Evolutionary conservation across 768 basidiomycete genomes (phyloP).

Genomic region (Fomitopsis pulvina): DNA sequence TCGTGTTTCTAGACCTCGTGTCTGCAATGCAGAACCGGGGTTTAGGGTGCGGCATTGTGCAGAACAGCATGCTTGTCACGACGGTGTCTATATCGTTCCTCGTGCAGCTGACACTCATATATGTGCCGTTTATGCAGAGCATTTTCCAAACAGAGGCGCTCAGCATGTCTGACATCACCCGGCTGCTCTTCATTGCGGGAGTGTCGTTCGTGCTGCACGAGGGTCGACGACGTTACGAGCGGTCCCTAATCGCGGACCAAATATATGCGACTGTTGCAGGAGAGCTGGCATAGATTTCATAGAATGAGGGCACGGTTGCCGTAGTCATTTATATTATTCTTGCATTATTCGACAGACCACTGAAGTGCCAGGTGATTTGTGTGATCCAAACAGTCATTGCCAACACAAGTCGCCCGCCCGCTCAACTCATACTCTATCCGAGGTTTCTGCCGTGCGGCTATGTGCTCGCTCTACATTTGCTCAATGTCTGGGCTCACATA

Average conservation of each 20-base stretch:
- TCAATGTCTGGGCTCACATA: too few species aligned
- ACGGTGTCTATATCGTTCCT: slow-evolving; percentile 86
- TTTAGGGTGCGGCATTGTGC: slow-evolving; percentile 72
- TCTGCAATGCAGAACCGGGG: slow-evolving; percentile 95
- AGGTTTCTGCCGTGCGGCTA: too few species aligned
- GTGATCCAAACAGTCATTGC: too few species aligned
- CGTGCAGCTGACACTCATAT: slow-evolving; percentile 80
- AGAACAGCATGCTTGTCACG: slow-evolving; percentile 84
- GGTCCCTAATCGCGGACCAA: slow-evolving; percentile 47
- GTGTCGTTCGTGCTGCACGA: slow-evolving; percentile 72
- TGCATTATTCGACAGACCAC: too few species aligned
- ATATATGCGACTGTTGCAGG: slow-evolving; percentile 46
- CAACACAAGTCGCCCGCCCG: too few species aligned
- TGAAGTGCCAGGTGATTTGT: too few species aligned
- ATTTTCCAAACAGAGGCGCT: slow-evolving; percentile 93
- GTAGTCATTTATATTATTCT: slow-evolving; percentile 1
- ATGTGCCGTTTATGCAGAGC: slow-evolving; percentile 84
- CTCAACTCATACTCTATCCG: too few species aligned
- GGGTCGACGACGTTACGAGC: slow-evolving; percentile 70
- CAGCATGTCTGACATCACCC: slow-evolving; percentile 54
- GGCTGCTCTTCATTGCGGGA: slow-evolving; percentile 61
- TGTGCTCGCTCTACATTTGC: too few species aligned
- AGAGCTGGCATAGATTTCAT: slow-evolving; percentile 45
- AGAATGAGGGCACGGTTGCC: not conserved
- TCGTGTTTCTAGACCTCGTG: slow-evolving; percentile 94